Conservation (phyloP, 2,329 filamentous ascomycete species). For the Gnomoniopsis smithogilvyi region DNA sequence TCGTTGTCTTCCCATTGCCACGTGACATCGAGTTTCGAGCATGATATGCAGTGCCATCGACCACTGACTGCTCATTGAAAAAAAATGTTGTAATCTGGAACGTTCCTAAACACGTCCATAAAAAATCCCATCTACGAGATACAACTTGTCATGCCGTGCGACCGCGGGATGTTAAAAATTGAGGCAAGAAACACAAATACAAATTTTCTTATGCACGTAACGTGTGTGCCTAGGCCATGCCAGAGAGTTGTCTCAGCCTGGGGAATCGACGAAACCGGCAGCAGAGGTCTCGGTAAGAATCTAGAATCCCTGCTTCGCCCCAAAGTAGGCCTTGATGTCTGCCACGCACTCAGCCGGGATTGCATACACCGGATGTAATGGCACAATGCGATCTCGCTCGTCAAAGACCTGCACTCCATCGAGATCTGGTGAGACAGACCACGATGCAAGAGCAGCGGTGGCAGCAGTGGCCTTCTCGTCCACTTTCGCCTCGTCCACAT, state of each 20-base stretch:
- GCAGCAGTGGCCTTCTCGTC: constrained; percentile 19
- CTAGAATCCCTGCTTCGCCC: constrained; percentile 54
- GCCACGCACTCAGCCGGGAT: constrained; percentile 71
- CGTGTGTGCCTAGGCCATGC: background rate
- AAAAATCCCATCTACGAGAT: background rate
- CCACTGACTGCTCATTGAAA: background rate
- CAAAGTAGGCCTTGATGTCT: constrained; percentile 63
- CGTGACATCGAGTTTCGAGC: constrained; percentile 14
- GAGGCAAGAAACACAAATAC: background rate
- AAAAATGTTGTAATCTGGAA: constrained; percentile 5
- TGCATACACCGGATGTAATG: constrained; percentile 81
- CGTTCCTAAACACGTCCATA: constrained; percentile 6
- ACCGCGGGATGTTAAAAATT: background rate
- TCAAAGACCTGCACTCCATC: constrained; percentile 64
- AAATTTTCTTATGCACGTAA: background rate
- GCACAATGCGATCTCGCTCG: constrained; percentile 63
- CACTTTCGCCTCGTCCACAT: constrained; percentile 20
- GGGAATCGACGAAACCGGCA: background rate
- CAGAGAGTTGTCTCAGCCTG: constrained; percentile 8
- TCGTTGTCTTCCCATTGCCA: constrained; percentile 13
- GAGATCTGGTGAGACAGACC: constrained; percentile 45
- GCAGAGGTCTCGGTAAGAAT: background rate
- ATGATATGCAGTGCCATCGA: constrained; percentile 13
- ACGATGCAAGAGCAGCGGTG: constrained; percentile 24
- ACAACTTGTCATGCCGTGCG: background rate